A percentile compares a stretch with the other conserved stretches of the same genome.
Evolutionary conservation across 768 basidiomycete species (phyloP).

Genomic region (Pleurotus ostreatus): DNA sequence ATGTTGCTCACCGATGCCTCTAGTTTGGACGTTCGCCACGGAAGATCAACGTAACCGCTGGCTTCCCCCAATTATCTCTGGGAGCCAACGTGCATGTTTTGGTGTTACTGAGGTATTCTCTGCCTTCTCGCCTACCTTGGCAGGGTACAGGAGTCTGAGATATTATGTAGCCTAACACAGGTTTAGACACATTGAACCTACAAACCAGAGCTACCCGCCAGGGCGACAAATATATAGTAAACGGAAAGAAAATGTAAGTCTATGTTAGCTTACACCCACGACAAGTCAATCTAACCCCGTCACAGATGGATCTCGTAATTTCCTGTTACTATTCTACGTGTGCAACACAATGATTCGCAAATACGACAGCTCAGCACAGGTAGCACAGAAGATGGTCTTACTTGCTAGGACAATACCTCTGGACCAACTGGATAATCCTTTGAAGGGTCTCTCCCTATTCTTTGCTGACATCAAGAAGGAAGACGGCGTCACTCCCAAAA

Average conservation of each 20-base stretch:
- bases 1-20: neutral
- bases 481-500: constrained; percentile 3
- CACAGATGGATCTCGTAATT: constrained; percentile 2
- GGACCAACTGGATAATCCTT: constrained; percentile 8
- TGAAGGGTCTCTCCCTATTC: constrained; percentile 13
- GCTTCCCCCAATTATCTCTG: constrained; percentile 9
- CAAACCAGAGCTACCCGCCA: constrained; percentile 5
- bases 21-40: constrained; percentile 10
- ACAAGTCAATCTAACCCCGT: no score
- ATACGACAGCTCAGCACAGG: constrained; percentile 7
- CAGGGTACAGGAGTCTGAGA: neutral
- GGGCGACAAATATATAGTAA: constrained; percentile 8
- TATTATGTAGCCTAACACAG: constrained; percentile 11
- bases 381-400: constrained; percentile 14
- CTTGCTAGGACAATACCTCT: constrained; percentile 14
- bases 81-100: constrained; percentile 14
- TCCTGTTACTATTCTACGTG: neutral
- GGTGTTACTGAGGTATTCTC: constrained; percentile 12
- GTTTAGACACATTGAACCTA: constrained; percentile 14
- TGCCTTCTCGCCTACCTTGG: neutral
- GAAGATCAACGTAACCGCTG: constrained; percentile 6
- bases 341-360: neutral
- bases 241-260: constrained; percentile 14
- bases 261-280: neutral
- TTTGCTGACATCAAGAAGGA: constrained; percentile 13